Base-by-base conservation (phyloP, 768 basidiomycete species). In the Psilocybe subaeruginosa region DNA sequence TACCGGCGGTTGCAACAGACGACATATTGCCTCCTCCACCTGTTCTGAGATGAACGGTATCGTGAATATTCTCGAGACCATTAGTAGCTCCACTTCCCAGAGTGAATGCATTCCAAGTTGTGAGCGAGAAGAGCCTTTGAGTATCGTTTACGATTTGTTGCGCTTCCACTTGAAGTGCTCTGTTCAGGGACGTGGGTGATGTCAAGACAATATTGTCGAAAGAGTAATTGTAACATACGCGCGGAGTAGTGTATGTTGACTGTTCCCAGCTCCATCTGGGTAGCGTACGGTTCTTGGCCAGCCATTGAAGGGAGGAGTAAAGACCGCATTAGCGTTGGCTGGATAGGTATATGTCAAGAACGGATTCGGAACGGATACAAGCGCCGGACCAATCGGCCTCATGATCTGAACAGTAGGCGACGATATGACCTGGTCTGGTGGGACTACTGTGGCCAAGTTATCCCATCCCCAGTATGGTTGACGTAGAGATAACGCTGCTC, bases 51-150 rank as follows among this genome's bases (percentile, higher is more conserved):
- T 85, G 83, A 16, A 85, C 74, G 19, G 67, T 62, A 60, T 83
- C 81, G 58, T 85, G 84, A 54, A 84, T 77, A 23, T 76, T 74
- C 61, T 85, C 82, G 37, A 85, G 65, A 66, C 80, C 82, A 74
- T 80, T 81, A 52, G 74, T 76, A 19, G 69, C 74, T 5, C 73
- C 76, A 58, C 78, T 74, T 8, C 70, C 75, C 5, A 66, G 66
- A 0, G 74, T 72, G 66, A 85, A 84, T 2, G 69, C 74, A 0
- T 69, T 62, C 81, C 82, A 85, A 3, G 70, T 75, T 8, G 77
- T 74, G 16, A 71, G 68, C 9, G 72, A 72, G 33, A 82, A 65
- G 63, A 80, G 72, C 56, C 73, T 75, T 63, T 76, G 77, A 2
- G 78, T 79, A 31, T 70, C 73, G 8, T 63, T 67, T 0, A 55